These are phyloP conservation scores for Ophiostoma triangulosporum DNA, from an alignment of 2,329 filamentous ascomycete species.

Conservation along the genomic window DNA sequence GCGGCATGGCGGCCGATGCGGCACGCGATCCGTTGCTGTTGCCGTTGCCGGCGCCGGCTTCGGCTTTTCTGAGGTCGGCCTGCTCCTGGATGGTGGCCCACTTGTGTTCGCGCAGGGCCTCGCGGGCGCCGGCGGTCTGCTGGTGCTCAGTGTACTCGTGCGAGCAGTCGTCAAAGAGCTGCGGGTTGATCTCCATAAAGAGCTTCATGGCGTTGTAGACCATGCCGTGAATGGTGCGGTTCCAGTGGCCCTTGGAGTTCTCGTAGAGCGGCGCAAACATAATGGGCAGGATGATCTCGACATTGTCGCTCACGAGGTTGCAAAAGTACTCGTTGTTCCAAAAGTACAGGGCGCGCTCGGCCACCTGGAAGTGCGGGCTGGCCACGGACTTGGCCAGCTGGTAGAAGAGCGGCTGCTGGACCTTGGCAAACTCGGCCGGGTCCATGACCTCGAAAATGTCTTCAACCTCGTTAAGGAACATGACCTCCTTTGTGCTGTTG, in stretches of 20 bases:
- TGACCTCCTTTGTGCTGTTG: conserved; percentile 98
- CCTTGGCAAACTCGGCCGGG: conserved; percentile 93
- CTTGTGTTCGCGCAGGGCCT: conserved; percentile 68
- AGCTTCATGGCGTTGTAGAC: conserved; percentile 99
- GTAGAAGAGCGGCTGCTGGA: conserved; percentile 94
- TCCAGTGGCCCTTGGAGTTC: conserved; percentile 99
- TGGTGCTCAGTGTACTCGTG: conserved; percentile 96
- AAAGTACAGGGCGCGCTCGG: conserved; percentile 93
- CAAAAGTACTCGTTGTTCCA: conserved; percentile 99
- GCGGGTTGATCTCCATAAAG: conserved; percentile 99
- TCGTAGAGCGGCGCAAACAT: conserved; percentile 99
- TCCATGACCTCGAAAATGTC: conserved; percentile 99
- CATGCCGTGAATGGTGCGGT: conserved; percentile 97
- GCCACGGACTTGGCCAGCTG: conserved; percentile 96
- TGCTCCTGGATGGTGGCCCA: conserved; percentile 80
- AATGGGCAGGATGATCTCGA: conserved; percentile 94
- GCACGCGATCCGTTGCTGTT: not conserved
- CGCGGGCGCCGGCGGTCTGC: conserved; percentile 75
- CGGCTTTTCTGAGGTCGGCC: conserved; percentile 53
- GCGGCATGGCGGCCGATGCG: conserved; percentile 22
- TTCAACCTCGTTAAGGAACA: conserved; percentile 98
- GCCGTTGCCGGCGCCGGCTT: conserved; percentile 23
- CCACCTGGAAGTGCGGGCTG: conserved; percentile 97
- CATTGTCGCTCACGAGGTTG: conserved; percentile 96
- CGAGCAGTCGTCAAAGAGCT: conserved; percentile 96